Evolutionary conservation across 176 grass and related monocot genomes (phyloP).

Genomic region (Oryza rufipogon): DNA sequence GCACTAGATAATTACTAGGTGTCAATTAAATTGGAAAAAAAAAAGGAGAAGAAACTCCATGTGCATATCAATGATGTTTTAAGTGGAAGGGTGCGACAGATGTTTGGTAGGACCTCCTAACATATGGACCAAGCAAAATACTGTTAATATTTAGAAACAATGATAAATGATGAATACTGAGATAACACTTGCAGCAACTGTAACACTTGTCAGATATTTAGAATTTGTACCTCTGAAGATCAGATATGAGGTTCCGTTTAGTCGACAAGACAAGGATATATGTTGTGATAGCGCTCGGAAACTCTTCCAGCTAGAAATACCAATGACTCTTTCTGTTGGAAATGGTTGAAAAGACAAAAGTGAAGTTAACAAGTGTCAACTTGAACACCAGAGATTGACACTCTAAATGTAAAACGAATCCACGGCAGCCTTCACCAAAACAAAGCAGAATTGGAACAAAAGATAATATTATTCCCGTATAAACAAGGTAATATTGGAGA

Average conservation of each 20-base stretch:
- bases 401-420: neutral
- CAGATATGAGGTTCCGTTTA: slow-evolving; percentile 19
- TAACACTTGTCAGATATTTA: slow-evolving; percentile 17
- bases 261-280: neutral
- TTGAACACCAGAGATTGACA: neutral
- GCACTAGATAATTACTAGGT: slow-evolving; percentile 37
- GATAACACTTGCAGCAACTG: neutral
- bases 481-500: slow-evolving; percentile 15
- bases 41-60: slow-evolving; percentile 8
- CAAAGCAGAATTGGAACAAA: slow-evolving; percentile 5
- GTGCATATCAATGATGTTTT: slow-evolving; percentile 35
- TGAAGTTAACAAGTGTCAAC: slow-evolving; percentile 25
- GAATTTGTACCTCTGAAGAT: slow-evolving; percentile 28
- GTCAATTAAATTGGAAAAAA: slow-evolving; percentile 38
- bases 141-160: slow-evolving; percentile 7
- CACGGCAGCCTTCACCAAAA: slow-evolving; percentile 22
- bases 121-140: slow-evolving; percentile 16
- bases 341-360: slow-evolving; percentile 29
- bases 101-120: slow-evolving; percentile 17
- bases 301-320: slow-evolving; percentile 21
- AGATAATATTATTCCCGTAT: neutral
- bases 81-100: slow-evolving; percentile 38
- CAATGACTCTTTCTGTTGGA: neutral
- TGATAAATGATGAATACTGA: neutral
- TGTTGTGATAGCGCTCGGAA: neutral